A percentile compares a stretch with the other conserved stretches of the same genome.
These are phyloP conservation scores for Exophiala viscosa DNA, from an alignment of 2,329 filamentous ascomycete species.

Conservation along the genomic window DNA sequence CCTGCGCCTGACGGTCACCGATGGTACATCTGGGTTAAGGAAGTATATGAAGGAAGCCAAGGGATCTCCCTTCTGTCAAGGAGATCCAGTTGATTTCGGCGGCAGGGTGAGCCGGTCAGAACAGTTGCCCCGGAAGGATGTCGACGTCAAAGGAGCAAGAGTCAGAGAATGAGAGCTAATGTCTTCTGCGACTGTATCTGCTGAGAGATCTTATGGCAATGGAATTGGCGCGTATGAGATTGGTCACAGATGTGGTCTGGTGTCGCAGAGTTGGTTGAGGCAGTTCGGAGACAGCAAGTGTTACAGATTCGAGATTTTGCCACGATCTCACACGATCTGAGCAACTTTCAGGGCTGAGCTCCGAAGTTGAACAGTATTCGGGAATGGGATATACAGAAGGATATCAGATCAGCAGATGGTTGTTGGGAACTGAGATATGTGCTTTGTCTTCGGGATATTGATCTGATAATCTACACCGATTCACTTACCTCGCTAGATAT, in stretches of 20 bases:
- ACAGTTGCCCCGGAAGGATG: slow-evolving; percentile 3
- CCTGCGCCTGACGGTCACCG: slow-evolving; percentile 19
- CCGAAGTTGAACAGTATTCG: background rate
- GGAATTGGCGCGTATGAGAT: slow-evolving; percentile 25
- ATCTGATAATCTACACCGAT: slow-evolving; percentile 1
- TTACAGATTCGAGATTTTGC: slow-evolving; percentile 13
- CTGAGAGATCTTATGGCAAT: slow-evolving; percentile 11
- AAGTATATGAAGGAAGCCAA: slow-evolving; percentile 19
- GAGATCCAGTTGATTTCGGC: slow-evolving; percentile 22
- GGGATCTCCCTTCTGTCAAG: slow-evolving; percentile 5
- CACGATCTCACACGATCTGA: background rate
- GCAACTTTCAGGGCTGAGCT: background rate
- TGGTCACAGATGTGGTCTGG: slow-evolving; percentile 22
- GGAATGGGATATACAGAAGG: background rate
- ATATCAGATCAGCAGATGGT: slow-evolving; percentile 1
- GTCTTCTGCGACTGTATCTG: slow-evolving; percentile 19
- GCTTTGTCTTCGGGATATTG: slow-evolving; percentile 2
- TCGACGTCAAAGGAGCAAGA: slow-evolving; percentile 14
- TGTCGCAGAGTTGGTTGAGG: slow-evolving; percentile 20
- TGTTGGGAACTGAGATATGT: slow-evolving; percentile 1
- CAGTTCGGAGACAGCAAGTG: slow-evolving; percentile 24
- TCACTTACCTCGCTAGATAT: background rate
- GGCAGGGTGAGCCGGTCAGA: slow-evolving; percentile 16
- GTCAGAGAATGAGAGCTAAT: slow-evolving; percentile 14
- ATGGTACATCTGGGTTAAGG: slow-evolving; percentile 16